A percentile compares a stretch with the other conserved stretches of the same genome.
These are phyloP conservation scores for Hebeloma cylindrosporum DNA, from an alignment of 768 basidiomycete species.

Conservation along the genomic window DNA sequence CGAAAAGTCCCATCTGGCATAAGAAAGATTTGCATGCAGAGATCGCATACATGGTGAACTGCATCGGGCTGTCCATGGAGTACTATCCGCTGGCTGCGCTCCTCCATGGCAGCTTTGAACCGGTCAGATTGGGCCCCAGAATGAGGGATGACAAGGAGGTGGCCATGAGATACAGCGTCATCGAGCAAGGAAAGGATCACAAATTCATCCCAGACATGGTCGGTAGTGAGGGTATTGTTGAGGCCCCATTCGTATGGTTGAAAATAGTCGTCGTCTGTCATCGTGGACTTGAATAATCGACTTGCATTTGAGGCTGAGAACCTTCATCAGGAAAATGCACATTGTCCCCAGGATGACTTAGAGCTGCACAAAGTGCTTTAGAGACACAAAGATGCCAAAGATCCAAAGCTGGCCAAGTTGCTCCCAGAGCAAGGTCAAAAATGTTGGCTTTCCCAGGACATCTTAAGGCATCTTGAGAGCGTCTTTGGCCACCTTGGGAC, in stretches of 20 bases:
- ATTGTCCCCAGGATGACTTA: not conserved
- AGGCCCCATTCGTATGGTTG: constrained; percentile 23
- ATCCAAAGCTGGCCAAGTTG: too few species aligned
- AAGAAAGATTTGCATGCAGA: constrained; percentile 10
- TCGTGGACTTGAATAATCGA: not conserved
- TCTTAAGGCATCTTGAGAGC: too few species aligned
- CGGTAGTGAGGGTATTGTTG: constrained; percentile 16
- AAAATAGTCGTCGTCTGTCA: constrained; percentile 10
- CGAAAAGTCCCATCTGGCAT: constrained; percentile 6
- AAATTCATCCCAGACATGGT: constrained; percentile 34
- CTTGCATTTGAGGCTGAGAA: constrained; percentile 12
- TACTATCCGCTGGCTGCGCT: constrained; percentile 9
- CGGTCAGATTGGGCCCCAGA: constrained; percentile 12
- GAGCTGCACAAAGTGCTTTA: too few species aligned
- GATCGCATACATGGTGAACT: constrained; percentile 14
- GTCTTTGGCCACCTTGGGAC: too few species aligned
- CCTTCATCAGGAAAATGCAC: not conserved
- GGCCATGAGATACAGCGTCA: too few species aligned
- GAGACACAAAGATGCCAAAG: too few species aligned
- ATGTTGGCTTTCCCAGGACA: too few species aligned
- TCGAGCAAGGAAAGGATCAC: constrained; percentile 26
- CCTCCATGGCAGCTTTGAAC: constrained; percentile 14
- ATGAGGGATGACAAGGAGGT: constrained; percentile 9
- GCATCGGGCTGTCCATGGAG: constrained; percentile 5
- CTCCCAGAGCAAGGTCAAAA: too few species aligned